A percentile compares a stretch with the other conserved stretches of the same genome.
Evolutionary conservation across 345 rosid species (phyloP).

Genomic region (Nasturtium officinale): DNA sequence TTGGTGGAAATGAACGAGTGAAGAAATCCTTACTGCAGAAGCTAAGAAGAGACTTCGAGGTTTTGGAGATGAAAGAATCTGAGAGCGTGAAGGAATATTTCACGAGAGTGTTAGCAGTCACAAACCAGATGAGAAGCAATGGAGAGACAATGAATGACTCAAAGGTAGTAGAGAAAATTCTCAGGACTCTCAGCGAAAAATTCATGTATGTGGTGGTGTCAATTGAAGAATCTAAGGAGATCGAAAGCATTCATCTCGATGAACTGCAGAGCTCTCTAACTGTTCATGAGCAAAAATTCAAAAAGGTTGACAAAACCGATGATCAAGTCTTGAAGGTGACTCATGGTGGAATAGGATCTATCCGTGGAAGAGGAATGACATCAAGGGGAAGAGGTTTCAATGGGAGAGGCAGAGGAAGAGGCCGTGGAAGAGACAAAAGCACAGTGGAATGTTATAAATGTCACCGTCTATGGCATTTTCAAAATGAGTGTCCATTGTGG

Average conservation of each 20-base stretch:
- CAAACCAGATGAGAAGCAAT: neutral
- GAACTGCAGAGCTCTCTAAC: neutral
- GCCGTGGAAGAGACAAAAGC: neutral
- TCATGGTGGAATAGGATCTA: no score
- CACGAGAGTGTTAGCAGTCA: rapidly evolving
- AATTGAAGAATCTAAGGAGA: neutral
- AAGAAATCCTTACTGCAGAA: neutral
- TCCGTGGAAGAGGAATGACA: neutral
- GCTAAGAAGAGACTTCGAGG: neutral
- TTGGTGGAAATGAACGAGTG: neutral
- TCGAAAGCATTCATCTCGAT: neutral
- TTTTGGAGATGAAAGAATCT: neutral
- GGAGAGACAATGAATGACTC: neutral
- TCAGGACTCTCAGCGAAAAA: neutral
- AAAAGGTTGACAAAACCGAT: rapidly evolving
- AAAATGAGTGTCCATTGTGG: neutral
- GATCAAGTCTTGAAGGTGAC: neutral
- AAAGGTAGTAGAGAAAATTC: neutral
- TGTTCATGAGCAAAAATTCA: neutral
- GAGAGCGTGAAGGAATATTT: no score
- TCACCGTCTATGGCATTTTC: neutral
- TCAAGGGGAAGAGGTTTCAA: neutral
- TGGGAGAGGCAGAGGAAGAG: neutral
- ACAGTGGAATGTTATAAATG: neutral
- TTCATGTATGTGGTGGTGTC: neutral